Percentiles rank a stretch among this genome's conserved stretches.
phyloP scores from a whole-genome alignment of 2,329 filamentous ascomycete genomes.

The Thelonectria rubi region DNA sequence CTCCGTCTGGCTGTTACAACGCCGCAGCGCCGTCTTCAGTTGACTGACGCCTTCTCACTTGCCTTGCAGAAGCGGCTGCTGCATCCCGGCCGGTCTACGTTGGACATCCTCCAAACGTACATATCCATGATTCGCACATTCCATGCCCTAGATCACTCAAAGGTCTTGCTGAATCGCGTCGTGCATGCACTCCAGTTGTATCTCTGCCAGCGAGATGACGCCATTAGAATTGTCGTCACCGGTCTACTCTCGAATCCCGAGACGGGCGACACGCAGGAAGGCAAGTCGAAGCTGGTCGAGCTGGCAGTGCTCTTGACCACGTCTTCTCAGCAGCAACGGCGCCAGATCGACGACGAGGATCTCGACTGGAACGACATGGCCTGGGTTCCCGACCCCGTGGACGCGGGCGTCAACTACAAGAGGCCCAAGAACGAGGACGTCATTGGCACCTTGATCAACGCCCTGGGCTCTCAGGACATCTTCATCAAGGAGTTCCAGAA shows the following conservation, averaged over 20 bases:
- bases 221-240: constrained; percentile 78
- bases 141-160: constrained; percentile 78
- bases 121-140: constrained; percentile 83
- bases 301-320: constrained; percentile 73
- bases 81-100: constrained; percentile 78
- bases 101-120: constrained; percentile 79
- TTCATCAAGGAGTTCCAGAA: constrained; percentile 95
- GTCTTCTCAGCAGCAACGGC: constrained; percentile 62
- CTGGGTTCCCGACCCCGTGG: constrained; percentile 92
- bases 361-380: constrained; percentile 92
- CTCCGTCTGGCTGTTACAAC: constrained; percentile 76
- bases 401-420: constrained; percentile 92
- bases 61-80: constrained; percentile 73
- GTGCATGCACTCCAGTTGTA: constrained; percentile 79
- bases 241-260: constrained; percentile 73
- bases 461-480: constrained; percentile 87
- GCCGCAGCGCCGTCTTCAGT: constrained; percentile 71
- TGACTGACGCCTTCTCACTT: constrained; percentile 74
- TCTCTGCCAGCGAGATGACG: constrained; percentile 79
- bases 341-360: constrained; percentile 70
- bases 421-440: constrained; percentile 90
- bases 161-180: constrained; percentile 79
- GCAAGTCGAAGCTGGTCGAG: constrained; percentile 67
- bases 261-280: constrained; percentile 58
- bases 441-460: constrained; percentile 86